Conservation (phyloP, 805 yeast genomes). For the Ogataea sp. region DNA sequence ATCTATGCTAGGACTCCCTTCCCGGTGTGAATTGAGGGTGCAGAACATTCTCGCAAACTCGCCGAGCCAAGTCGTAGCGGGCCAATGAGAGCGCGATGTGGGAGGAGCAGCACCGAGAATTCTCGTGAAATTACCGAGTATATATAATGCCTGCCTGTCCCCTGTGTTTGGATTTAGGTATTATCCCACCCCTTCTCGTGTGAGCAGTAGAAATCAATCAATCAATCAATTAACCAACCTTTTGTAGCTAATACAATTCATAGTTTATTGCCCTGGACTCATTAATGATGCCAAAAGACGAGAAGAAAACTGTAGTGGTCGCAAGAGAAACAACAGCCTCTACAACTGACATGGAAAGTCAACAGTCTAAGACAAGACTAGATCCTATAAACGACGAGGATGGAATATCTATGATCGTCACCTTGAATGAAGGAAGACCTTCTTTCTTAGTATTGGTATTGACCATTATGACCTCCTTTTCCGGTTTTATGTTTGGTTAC, state of each 20-base stretch:
- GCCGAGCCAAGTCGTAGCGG: neutral
- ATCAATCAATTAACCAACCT: too few species aligned
- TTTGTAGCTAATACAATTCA: too few species aligned
- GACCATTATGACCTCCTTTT: slow-evolving; percentile 75
- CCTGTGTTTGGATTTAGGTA: neutral
- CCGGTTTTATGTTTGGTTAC: slow-evolving; percentile 96
- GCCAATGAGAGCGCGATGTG: neutral
- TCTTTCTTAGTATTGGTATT: slow-evolving; percentile 58
- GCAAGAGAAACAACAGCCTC: slow-evolving; percentile 1
- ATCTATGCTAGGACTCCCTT: too few species aligned
- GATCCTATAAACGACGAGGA: slow-evolving; percentile 40
- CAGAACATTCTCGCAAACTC: neutral
- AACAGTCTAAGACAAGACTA: slow-evolving; percentile 3
- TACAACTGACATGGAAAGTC: neutral
- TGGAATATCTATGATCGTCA: slow-evolving; percentile 36
- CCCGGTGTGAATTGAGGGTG: too few species aligned
- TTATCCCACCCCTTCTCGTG: too few species aligned
- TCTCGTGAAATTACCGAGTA: neutral
- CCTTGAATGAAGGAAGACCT: slow-evolving; percentile 43
- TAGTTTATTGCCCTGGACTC: neutral
- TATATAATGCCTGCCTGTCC: neutral
- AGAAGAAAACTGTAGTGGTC: slow-evolving; percentile 1
- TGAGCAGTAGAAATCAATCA: too few species aligned
- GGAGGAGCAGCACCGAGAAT: neutral
- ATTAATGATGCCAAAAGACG: neutral